Evolutionary conservation across 1,139 yeast species (phyloP).

Genomic region (Candida sp.): DNA sequence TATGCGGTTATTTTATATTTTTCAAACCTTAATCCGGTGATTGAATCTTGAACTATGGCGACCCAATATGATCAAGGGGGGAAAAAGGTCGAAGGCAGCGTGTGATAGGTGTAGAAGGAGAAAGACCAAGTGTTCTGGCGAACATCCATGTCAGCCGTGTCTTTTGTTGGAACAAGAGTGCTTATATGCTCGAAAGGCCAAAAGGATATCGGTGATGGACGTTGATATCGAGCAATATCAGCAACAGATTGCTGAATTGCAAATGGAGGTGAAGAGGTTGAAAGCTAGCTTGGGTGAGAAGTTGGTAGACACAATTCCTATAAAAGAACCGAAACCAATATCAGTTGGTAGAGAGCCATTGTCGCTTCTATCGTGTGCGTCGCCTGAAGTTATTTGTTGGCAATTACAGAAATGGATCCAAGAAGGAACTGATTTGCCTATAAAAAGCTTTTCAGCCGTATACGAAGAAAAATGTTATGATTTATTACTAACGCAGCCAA

Average conservation of each 20-base stretch:
- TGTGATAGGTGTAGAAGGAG: constrained; percentile 22
- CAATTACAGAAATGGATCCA: constrained; percentile 13
- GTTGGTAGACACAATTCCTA: not conserved
- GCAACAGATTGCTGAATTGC: constrained; percentile 11
- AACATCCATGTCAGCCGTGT: constrained; percentile 21
- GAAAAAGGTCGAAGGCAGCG: constrained; percentile 12
- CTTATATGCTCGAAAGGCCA: constrained; percentile 20
- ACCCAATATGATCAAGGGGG: not conserved
- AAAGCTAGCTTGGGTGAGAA: not conserved
- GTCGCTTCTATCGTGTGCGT: constrained; percentile 20
- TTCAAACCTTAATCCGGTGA: too few species aligned
- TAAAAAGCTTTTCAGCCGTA: constrained; percentile 10
- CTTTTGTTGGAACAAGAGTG: constrained; percentile 13
- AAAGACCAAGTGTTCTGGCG: constrained; percentile 26
- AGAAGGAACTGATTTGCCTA: not conserved
- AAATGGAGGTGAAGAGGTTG: constrained; percentile 9
- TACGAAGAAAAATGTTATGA: constrained; percentile 13
- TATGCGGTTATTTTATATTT: too few species aligned
- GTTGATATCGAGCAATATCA: constrained; percentile 19
- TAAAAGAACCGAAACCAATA: not conserved
- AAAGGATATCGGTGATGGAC: constrained; percentile 17
- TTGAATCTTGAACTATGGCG: too few species aligned
- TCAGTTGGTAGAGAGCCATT: constrained; percentile 1
- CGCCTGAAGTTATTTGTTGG: constrained; percentile 26
- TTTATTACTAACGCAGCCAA: constrained; percentile 1